Base-by-base conservation (phyloP, 2,329 filamentous ascomycete genomes). In the Xylariaceae sp. region DNA sequence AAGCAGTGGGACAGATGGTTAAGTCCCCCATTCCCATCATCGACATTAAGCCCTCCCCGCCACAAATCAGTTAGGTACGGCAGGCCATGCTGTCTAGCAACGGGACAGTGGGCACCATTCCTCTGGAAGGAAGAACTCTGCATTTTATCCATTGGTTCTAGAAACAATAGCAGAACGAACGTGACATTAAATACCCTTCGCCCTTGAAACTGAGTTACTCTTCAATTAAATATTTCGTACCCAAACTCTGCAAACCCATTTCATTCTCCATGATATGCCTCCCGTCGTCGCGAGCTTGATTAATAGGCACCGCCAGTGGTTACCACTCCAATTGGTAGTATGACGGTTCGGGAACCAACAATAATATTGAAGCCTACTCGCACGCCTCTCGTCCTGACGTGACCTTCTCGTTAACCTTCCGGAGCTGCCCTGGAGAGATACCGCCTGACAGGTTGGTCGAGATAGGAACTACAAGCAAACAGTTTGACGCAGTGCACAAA, bases 1-100 rank as follows among this genome's bases (percentile, higher is more conserved):
- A 66, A 97, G 91, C 80, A 95, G 86, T 67, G 94, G 94, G 3
- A 95, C 88, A 30, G 91, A 96, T 65, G 88, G 86, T 65, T 92
- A 80, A 74, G n/a, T 30, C 19, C 27, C 30, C 32, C n/a, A 19
- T 31, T 42, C 39, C 32, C 26, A 31, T n/a, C 45, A 46, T 42
- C 12, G 6, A 9, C 51, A 37, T 39, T 40, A 50, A 37, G n/a
- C 37, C 50, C 43, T 31, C 6, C 19, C 19, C 19, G 19, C 19
- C 19, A 2, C 19, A 19, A 19, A 19, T 19, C 46, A 45, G 41
- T 47, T 12, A 31, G 43, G 35, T 40, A 27, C 4, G 19, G 32
- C 30, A 41, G 40, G 32, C 19, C 31, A 29, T 43, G 48, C 27
- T 48, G 11, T 35, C 37, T 12, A 31, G 50, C 34, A 45, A 35